Evolutionary conservation across 176 grass and related monocot species (phyloP), one percentile per base, ranked within the genome.

Genomic region (Oryza meyeriana): DNA sequence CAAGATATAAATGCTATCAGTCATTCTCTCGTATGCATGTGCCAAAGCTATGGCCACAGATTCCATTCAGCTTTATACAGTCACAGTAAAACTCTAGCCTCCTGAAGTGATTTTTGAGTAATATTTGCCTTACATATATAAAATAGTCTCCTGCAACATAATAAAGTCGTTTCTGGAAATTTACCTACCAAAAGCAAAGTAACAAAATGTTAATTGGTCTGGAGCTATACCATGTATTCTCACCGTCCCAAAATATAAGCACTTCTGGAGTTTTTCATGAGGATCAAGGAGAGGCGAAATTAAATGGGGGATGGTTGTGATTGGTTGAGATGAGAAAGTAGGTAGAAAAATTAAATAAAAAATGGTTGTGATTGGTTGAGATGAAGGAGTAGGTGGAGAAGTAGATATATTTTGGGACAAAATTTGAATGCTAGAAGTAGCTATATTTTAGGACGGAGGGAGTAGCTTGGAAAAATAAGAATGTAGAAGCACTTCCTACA

Each of bases 61-160:
- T 30, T 71, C 57, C 35, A 44, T 71, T 81, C 34, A 81, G 34
- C 7, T 12, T 57, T 80, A 80, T 52, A 81, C n/a, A 11, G 24
- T 59, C 55, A 25, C 55, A 59, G n/a, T 59, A 59, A 25, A 73
- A 38, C 59, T 72, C 27, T 73, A 64, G 32, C 42, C 26, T 72
- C 18, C 61, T 44, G 24, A 80, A 70, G 45, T 29, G 41, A 36
- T 36, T 81, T 55, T 32, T 59, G 45, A 65, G 52, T 17, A 70
- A 81, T 72, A 61, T 61, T 61, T n/a, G 27, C 52, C 57, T 55
- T 31, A 12, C 2, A 34, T 31, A 30, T 30, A 48, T 73, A 11
- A 8, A 48, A 50, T 58, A 25, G 13, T 17, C 11, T 42, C 40
- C 40, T 42, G 40, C 40, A 42, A 12, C 40, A 40, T 10, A 9